phyloP scores from a whole-genome alignment of 495 filamentous ascomycete species.

The Neurospora sp. region DNA sequence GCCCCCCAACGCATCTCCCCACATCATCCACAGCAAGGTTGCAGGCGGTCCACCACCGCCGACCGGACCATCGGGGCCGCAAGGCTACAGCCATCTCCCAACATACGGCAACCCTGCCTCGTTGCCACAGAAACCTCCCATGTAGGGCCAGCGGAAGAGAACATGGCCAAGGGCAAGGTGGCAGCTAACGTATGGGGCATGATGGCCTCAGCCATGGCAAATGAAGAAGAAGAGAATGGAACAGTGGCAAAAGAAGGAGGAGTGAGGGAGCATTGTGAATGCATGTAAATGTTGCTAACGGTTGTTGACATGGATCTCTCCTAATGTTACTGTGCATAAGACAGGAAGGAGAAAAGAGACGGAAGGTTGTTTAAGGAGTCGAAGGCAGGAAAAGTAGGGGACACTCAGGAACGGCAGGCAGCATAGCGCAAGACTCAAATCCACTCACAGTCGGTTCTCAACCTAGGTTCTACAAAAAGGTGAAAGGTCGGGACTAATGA shows the following conservation, averaged over 20 bases:
- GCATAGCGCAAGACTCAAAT: background rate
- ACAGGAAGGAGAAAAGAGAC: background rate
- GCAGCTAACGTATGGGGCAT: background rate
- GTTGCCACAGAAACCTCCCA: slow-evolving; percentile 46
- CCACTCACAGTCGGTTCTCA: background rate
- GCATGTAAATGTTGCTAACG: background rate
- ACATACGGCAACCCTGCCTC: slow-evolving; percentile 46
- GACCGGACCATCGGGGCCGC: slow-evolving; percentile 18
- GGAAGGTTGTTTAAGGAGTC: background rate
- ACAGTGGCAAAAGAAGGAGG: background rate
- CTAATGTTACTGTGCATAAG: background rate
- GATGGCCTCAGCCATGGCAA: background rate
- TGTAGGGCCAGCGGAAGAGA: slow-evolving; percentile 12
- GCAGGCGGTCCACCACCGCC: slow-evolving; percentile 16
- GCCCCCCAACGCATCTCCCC: slow-evolving; percentile 25
- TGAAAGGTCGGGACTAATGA: background rate
- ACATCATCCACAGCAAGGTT: slow-evolving; percentile 27
- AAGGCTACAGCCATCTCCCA: slow-evolving; percentile 38
- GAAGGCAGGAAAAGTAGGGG: background rate
- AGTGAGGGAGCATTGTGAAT: background rate
- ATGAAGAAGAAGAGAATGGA: background rate
- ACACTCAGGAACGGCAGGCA: background rate
- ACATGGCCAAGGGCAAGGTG: background rate
- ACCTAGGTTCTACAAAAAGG: background rate
- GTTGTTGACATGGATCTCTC: background rate